Base-by-base conservation (phyloP, 2,329 filamentous ascomycete species). In the Sarocladiaceae sp. region DNA sequence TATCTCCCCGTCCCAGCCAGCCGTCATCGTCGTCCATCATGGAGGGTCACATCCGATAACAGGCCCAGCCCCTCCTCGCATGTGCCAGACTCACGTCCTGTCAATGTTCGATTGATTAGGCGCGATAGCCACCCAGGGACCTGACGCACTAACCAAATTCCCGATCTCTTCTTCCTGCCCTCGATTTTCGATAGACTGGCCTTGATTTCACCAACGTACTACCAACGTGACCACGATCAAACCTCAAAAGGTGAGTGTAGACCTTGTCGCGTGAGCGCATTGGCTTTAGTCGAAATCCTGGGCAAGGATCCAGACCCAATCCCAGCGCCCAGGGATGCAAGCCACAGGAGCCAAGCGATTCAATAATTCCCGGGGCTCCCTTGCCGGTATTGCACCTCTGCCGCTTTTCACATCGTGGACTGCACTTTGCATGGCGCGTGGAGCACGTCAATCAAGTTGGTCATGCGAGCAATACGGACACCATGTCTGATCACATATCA, bases 31-130 rank as follows among this genome's bases (percentile, higher is more conserved):
- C 19, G 37, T 41, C 23, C 37, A 41, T 41, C 37, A 41, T 41
- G 37, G 37, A 41, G 37, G 37, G 37, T 41, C 37, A 41, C 37
- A 41, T 41, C 37, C 37, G 37, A 41, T 41, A 41, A 29, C 37
- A 29, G 24, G 13, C 9, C 26, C 26, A 41, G 29, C 37, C 21
- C 21, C 21, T 39, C 19, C 33, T 18, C 13, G 26, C 26, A 9
- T 13, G n/a, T n/a, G n/a, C n/a, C n/a, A n/a, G n/a, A n/a, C 26
- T 29, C 26, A 29, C 13, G 26, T 29, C 7, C 26, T 29, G 26
- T 29, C 7, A 29, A 9, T 13, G 13, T 29, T 13, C 5, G 19
- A 19, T 35, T 19, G 21, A 35, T 35, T 35, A 35, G 33, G 33
- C 33, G 33, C 33, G 33, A 35, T 35, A 35, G 33, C 33, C 33